Percentiles rank a stretch among this genome's conserved stretches.
Conservation (phyloP, 202 grass and related monocot genomes). For the Cymbopogon flexuosus region DNA sequence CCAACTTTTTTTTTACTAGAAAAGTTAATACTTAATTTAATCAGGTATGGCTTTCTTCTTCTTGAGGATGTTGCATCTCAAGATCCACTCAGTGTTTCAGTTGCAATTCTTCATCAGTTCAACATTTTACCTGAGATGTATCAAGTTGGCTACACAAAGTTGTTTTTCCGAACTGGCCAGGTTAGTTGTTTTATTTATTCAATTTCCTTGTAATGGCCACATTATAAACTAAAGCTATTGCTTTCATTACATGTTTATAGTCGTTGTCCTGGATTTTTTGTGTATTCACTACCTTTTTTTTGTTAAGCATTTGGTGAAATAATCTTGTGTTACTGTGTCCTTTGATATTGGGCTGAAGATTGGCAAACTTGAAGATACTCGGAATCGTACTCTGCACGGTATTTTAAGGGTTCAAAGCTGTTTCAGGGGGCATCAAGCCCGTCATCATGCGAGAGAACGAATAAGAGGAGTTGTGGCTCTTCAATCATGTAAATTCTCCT, state of each 20-base stretch:
- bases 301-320: constrained; percentile 27
- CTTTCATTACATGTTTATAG: constrained; percentile 7
- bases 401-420: constrained; percentile 98
- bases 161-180: constrained; percentile 96
- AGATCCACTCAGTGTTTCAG: constrained; percentile 93
- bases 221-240: constrained; percentile 19
- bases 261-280: not conserved
- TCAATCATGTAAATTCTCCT: constrained; percentile 73
- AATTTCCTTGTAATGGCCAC: not conserved
- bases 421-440: constrained; percentile 88
- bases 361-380: constrained; percentile 85
- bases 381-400: constrained; percentile 82
- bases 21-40: constrained; percentile 30
- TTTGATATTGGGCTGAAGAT: constrained; percentile 56
- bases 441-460: constrained; percentile 50
- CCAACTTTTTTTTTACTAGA: constrained; percentile 8
- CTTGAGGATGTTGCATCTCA: constrained; percentile 75
- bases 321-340: constrained; percentile 23
- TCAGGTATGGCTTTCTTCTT: constrained; percentile 94
- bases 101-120: constrained; percentile 94
- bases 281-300: constrained; percentile 10
- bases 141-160: constrained; percentile 98
- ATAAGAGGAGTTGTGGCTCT: constrained; percentile 68
- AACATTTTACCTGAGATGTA: constrained; percentile 98
- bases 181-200: constrained; percentile 42